Evolutionary conservation across 768 basidiomycete genomes (phyloP).

Genomic region (Jaapia argillacea): DNA sequence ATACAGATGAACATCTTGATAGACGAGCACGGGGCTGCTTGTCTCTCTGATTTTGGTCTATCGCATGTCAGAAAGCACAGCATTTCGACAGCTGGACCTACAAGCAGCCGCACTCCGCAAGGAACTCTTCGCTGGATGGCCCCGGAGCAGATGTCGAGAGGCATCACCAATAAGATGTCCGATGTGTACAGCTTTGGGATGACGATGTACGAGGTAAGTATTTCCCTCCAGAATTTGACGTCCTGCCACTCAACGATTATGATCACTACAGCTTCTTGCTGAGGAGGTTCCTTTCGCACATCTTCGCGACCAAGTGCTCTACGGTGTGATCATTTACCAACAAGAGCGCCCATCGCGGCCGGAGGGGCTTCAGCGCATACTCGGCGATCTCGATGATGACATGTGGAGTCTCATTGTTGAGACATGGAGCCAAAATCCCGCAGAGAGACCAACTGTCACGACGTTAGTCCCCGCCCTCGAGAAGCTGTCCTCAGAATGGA

Average conservation of each 20-base stretch:
- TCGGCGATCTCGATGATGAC: too few relatives aligned
- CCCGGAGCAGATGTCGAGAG: not conserved
- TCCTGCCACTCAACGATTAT: not conserved
- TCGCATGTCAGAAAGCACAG: not conserved
- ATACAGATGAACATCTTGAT: not conserved
- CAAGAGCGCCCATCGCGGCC: not conserved
- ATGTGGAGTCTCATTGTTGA: too few relatives aligned
- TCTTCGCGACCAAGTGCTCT: not conserved
- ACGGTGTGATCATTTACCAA: not conserved
- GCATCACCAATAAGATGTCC: not conserved
- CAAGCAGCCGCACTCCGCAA: not conserved
- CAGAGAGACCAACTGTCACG: too few relatives aligned
- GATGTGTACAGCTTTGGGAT: not conserved
- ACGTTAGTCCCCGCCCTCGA: too few relatives aligned
- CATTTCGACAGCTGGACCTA: too few relatives aligned
- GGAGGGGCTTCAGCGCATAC: too few relatives aligned
- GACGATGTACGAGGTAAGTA: not conserved
- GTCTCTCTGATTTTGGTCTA: not conserved
- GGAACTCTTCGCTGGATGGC: not conserved
- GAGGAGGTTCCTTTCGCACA: not conserved
- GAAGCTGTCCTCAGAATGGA: too few relatives aligned
- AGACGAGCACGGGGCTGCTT: not conserved
- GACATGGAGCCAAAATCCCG: too few relatives aligned
- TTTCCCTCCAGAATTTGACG: not conserved
- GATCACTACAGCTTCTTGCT: not conserved